phyloP scores from a whole-genome alignment of 2,329 filamentous ascomycete species.

The Penicillium rolfsii region DNA sequence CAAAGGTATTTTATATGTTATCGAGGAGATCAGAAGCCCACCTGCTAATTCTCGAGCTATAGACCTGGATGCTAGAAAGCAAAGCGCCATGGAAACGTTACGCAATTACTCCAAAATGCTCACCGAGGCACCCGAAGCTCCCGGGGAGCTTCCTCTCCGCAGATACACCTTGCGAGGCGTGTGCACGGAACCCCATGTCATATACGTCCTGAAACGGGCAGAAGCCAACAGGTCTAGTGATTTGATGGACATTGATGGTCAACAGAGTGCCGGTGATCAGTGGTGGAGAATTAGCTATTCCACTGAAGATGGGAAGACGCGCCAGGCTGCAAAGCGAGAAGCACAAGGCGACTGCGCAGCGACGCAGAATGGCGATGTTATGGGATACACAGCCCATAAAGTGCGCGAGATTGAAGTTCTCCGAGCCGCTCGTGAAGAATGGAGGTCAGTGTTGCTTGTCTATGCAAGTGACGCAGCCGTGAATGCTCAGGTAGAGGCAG shows the following conservation, averaged over 20 bases:
- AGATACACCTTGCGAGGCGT: slow-evolving; percentile 63
- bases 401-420: slow-evolving; percentile 60
- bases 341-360: slow-evolving; percentile 22
- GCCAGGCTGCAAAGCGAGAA: slow-evolving; percentile 33
- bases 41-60: slow-evolving; percentile 13
- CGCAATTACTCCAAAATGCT: slow-evolving; percentile 51
- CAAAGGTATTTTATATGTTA: slow-evolving; percentile 35
- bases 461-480: slow-evolving; percentile 60
- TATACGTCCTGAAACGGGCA: slow-evolving; percentile 56
- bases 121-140: slow-evolving; percentile 49
- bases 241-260: slow-evolving; percentile 36
- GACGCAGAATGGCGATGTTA: slow-evolving; percentile 38
- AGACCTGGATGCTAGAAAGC: slow-evolving; percentile 51
- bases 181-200: slow-evolving; percentile 60
- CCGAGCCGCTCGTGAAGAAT: slow-evolving; percentile 56
- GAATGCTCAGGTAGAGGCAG: slow-evolving; percentile 34
- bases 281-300: slow-evolving; percentile 62
- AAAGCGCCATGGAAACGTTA: slow-evolving; percentile 47
- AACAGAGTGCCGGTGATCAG: slow-evolving; percentile 44
- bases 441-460: slow-evolving; percentile 58
- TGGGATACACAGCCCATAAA: slow-evolving; percentile 46
- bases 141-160: slow-evolving; percentile 45
- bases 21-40: background rate
- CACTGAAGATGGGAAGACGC: slow-evolving; percentile 45
- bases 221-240: slow-evolving; percentile 26